These are phyloP conservation scores for Yueomyces sp. DNA, from an alignment of 1,139 yeast species.

Conservation along the genomic window DNA sequence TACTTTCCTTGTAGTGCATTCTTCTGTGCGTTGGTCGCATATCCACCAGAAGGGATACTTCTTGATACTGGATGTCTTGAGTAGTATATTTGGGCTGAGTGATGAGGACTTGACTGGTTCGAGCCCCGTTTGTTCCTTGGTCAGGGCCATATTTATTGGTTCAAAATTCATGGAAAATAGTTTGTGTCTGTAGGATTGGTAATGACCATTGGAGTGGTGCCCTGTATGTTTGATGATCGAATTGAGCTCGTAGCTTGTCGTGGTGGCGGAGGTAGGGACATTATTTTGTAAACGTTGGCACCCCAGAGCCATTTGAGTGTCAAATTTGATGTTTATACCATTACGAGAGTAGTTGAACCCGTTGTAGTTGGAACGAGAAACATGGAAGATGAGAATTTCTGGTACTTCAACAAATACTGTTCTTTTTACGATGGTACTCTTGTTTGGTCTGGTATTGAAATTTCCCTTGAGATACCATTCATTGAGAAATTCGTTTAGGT, in stretches of 20 bases:
- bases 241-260: conserved; percentile 41
- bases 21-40: conserved; percentile 62
- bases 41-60: conserved; percentile 77
- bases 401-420: conserved; percentile 58
- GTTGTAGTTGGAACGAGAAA: conserved; percentile 68
- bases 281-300: conserved; percentile 25
- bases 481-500: conserved; percentile 34
- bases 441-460: conserved; percentile 33
- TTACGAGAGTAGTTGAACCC: conserved; percentile 67
- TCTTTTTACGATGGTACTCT: conserved; percentile 55
- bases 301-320: conserved; percentile 41
- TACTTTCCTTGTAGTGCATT: conserved; percentile 48
- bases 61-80: conserved; percentile 38
- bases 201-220: conserved; percentile 82
- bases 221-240: conserved; percentile 82
- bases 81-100: conserved; percentile 6
- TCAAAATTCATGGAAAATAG: conserved; percentile 17
- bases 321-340: conserved; percentile 58
- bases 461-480: conserved; percentile 31
- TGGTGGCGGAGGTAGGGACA: conserved; percentile 8
- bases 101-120: conserved; percentile 3
- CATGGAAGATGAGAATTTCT: conserved; percentile 55
- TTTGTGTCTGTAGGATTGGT: conserved; percentile 65
- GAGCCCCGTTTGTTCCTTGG: conserved; percentile 1
- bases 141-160: not conserved